phyloP scores from a whole-genome alignment of 2,329 filamentous ascomycete genomes.

The Fusarium succisae region DNA sequence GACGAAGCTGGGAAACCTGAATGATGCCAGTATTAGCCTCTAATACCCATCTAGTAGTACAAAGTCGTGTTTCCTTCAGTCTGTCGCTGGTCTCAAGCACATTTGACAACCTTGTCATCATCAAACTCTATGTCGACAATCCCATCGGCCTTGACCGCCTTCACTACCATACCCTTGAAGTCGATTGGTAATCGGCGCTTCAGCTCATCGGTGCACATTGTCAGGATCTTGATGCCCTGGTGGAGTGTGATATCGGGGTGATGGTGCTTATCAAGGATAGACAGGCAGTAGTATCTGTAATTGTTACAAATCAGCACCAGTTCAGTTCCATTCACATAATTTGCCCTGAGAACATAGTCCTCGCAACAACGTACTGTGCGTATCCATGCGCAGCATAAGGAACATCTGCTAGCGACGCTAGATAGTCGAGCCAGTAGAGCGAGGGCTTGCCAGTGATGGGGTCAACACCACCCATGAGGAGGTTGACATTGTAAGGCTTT shows the following conservation, averaged over 20 bases:
- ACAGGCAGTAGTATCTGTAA: slow-evolving; percentile 91
- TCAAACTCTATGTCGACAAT: slow-evolving; percentile 86
- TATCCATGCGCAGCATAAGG: slow-evolving; percentile 98
- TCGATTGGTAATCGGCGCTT: slow-evolving; percentile 97
- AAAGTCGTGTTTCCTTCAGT: slow-evolving; percentile 43
- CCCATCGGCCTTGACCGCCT: slow-evolving; percentile 94
- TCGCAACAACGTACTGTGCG: slow-evolving; percentile 76
- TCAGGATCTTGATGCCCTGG: slow-evolving; percentile 90
- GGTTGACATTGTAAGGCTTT: slow-evolving; percentile 96
- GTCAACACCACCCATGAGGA: slow-evolving; percentile 93
- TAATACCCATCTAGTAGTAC: slow-evolving; percentile 50
- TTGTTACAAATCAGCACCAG: slow-evolving; percentile 35
- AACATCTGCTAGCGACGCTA: slow-evolving; percentile 85
- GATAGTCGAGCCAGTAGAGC: slow-evolving; percentile 97
- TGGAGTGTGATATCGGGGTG: slow-evolving; percentile 91
- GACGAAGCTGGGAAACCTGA: slow-evolving; percentile 27
- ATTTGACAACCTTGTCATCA: slow-evolving; percentile 77
- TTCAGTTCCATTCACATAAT: not conserved
- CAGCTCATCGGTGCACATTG: slow-evolving; percentile 95
- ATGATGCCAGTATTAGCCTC: slow-evolving; percentile 40
- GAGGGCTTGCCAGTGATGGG: slow-evolving; percentile 89
- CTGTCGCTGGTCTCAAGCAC: slow-evolving; percentile 55
- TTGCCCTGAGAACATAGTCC: not conserved
- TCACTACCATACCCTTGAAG: slow-evolving; percentile 96
- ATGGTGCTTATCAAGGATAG: slow-evolving; percentile 98